Evolutionary conservation across 441 rosid genomes (phyloP).

Genomic region (Pelargonium citronellum): DNA sequence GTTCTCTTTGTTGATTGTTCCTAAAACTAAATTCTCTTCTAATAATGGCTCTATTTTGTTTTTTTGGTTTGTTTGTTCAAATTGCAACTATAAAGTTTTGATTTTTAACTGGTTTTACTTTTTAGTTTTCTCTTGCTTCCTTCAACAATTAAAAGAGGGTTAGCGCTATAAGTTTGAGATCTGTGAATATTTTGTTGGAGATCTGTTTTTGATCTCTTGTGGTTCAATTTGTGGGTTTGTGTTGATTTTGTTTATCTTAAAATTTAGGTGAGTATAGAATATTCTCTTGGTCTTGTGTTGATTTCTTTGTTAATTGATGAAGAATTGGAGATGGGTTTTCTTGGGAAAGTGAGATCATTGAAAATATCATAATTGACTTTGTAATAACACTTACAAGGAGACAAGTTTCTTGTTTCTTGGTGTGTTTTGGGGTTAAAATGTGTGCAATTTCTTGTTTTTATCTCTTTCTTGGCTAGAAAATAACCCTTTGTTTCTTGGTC

Average conservation of each 20-base stretch:
- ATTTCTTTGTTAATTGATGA: neutral
- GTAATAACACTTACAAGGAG: neutral
- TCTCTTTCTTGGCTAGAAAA: neutral
- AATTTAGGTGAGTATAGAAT: neutral
- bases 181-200: neutral
- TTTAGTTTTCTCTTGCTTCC: neutral
- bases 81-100: neutral
- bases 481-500: no score
- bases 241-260: no score
- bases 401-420: slow-evolving; percentile 32
- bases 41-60: neutral
- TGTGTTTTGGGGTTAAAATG: slow-evolving; percentile 25
- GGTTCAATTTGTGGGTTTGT: no score
- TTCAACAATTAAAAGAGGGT: neutral
- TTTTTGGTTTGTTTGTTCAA: neutral
- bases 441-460: slow-evolving; percentile 20
- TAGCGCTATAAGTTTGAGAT: neutral
- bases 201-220: neutral
- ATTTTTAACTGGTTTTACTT: neutral
- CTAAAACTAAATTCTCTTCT: neutral
- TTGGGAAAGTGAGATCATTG: neutral
- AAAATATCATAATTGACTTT: neutral
- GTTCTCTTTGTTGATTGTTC: neutral
- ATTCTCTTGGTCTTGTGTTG: neutral
- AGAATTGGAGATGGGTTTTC: neutral